phyloP scores from a whole-genome alignment of 805 yeast species.

The Lipomyces oligophaga region DNA sequence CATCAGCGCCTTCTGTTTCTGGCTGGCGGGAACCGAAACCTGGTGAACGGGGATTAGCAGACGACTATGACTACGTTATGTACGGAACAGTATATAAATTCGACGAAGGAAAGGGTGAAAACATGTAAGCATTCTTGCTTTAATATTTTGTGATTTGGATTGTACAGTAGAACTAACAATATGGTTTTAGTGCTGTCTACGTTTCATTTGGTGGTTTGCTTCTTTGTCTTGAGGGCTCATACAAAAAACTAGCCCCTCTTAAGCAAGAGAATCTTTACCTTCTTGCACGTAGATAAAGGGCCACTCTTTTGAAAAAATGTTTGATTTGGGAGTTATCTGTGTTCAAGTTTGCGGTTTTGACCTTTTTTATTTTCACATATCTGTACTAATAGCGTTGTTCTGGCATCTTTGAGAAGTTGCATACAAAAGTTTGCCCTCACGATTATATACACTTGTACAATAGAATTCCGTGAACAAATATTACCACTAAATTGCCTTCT shows the following conservation, averaged over 20 bases:
- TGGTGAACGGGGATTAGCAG: slow-evolving; percentile 82
- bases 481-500: no score
- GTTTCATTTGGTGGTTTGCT: slow-evolving; percentile 94
- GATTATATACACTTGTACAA: no score
- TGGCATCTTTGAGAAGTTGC: no score
- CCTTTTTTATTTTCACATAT: neutral
- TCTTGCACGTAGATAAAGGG: slow-evolving; percentile 65
- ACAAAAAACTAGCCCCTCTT: slow-evolving; percentile 78
- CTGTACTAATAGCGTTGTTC: slow-evolving; percentile 1
- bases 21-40: slow-evolving; percentile 83
- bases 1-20: slow-evolving; percentile 42
- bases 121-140: slow-evolving; percentile 38
- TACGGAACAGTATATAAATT: slow-evolving; percentile 96
- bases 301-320: neutral
- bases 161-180: neutral
- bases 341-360: neutral
- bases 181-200: slow-evolving; percentile 65
- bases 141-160: no score
- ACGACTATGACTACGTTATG: slow-evolving; percentile 97
- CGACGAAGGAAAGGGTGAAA: slow-evolving; percentile 70
- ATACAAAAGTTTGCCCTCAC: no score
- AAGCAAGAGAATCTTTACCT: slow-evolving; percentile 93
- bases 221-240: slow-evolving; percentile 91
- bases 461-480: no score
- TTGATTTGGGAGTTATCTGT: slow-evolving; percentile 7